Evolutionary conservation across 345 rosid genomes (phyloP), one percentile per base, ranked within the genome.

Genomic region (Physaria fendleri): DNA sequence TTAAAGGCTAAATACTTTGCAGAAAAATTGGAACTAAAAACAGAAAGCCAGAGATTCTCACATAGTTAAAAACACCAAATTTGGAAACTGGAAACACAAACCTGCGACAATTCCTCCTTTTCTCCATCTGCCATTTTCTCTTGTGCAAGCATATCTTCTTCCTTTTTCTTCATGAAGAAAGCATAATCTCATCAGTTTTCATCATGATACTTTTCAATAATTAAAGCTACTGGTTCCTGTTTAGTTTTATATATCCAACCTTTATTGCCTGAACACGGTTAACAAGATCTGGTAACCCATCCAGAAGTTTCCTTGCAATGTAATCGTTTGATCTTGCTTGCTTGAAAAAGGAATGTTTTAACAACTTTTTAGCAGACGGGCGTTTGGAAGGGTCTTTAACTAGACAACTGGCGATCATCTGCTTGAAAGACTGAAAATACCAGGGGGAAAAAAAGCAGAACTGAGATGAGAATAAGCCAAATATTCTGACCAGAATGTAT

Each of bases 351-450:
- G 96, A 76, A 76, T 93, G 97, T 77, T 79, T 93, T 37, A 83
- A 49, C 68, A 93, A 74, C 65, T 87, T 93, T 64, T 75, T 82
- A 16, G 95, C 87, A 25, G 99, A 80, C 34, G 97, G 99, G 63
- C 97, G 80, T 78, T 93, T 93, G 15, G 85, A 76, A 55, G 97
- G 99, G 75, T 93, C 99, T 79, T 93, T 93, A 18, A 89, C 96
- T 78, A 93, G 80, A 79, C 99, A 93, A 66, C 95, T 93, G 21
- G 99, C 99, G 59, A 83, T 89, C 99, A 93, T 93, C 74, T 93
- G 99, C 84, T 93, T 93, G 74, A 93, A 93, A 59, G 95, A 89
- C 99, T 89, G 77, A 62, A 60, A 64, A 73, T 27, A 62, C 43
- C 23, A 23, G 11, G n/a, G n/a, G n/a, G 25, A 64, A 56, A 53